Evolutionary conservation across 2,329 filamentous ascomycete species (phyloP), one percentile per base, ranked within the genome.

Genomic region (Epichloe amarillans): DNA sequence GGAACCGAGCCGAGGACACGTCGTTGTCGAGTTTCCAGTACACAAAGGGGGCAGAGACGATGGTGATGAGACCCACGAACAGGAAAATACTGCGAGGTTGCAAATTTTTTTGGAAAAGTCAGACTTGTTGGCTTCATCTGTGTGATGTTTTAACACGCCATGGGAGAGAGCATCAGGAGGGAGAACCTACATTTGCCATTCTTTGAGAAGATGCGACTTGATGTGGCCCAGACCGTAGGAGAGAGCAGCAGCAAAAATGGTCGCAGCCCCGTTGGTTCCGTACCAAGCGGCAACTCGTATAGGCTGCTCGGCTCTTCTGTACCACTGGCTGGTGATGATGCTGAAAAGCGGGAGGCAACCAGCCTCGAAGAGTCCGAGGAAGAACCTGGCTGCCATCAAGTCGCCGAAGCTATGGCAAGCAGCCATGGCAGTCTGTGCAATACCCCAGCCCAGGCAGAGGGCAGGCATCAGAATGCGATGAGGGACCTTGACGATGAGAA

Each of bases 261-360:
- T 80, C 0, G 76, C 76, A 0, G 73, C 52, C 0, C 79, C 79
- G 48, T 79, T 83, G 0, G 77, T 82, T 4, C 76, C 70, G 56
- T 85, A 85, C 82, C 82, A 86, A n/a, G 74, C 73, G 0, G 79
- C 79, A 3, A 83, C 73, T 0, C 82, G 72, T 26, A 82, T 62
- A 0, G 81, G 79, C 61, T 85, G 82, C 57, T 86, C 80, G 40
- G 64, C 64, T 1, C 69, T 62, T 1, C 69, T 59, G 56, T 76
- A 75, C 65, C 72, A 76, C 59, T 72, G 69, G 4, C 65, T 66
- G 0, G 71, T 75, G 51, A 75, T 68, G 57, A 75, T 64, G 15
- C 67, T 66, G 54, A 74, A 73, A 0, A 73, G 62, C 0, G 72
- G 72, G 12, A 75, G 61, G 44, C 71, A 79, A 0, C 73, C 76